Evolutionary conservation across 345 rosid genomes (phyloP).

Genomic region (Iberis pinnata): DNA sequence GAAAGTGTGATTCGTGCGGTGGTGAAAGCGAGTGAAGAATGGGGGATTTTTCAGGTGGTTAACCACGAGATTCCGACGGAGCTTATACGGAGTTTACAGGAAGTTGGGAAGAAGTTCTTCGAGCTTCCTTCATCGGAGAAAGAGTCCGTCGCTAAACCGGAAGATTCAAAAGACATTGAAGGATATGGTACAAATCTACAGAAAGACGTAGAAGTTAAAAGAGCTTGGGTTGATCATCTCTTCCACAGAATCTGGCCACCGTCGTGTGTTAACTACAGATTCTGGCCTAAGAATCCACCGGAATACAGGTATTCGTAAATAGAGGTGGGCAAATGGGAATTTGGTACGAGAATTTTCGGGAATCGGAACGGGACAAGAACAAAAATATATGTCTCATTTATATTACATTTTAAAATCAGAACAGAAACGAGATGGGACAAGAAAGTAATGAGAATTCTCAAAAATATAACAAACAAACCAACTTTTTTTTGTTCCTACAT

Average conservation of each 20-base stretch:
- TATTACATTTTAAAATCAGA: no score
- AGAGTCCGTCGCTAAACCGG: slow-evolving; percentile 34
- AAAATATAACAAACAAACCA: no score
- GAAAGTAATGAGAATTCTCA: no score
- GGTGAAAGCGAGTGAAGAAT: slow-evolving; percentile 36
- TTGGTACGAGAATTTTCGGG: no score
- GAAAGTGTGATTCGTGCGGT: slow-evolving; percentile 24
- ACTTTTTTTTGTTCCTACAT: no score
- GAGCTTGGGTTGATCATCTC: slow-evolving; percentile 55
- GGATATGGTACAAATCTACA: slow-evolving; percentile 49
- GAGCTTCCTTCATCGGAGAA: slow-evolving; percentile 53
- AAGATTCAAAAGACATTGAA: slow-evolving; percentile 30
- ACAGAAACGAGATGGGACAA: no score
- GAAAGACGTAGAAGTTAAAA: no score
- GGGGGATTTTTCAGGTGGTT: slow-evolving; percentile 38
- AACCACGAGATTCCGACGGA: slow-evolving; percentile 35
- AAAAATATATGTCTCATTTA: no score
- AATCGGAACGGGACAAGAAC: no score
- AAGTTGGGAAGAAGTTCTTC: slow-evolving; percentile 46
- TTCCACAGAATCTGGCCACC: slow-evolving; percentile 84
- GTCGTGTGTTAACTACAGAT: slow-evolving; percentile 32
- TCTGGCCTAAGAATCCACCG: slow-evolving; percentile 60
- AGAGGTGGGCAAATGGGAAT: no score
- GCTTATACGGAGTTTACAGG: slow-evolving; percentile 35
- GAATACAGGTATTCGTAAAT: slow-evolving; percentile 34